Evolutionary conservation across 129 eudicot genomes (phyloP).

Genomic region (Pittosporum tobira): DNA sequence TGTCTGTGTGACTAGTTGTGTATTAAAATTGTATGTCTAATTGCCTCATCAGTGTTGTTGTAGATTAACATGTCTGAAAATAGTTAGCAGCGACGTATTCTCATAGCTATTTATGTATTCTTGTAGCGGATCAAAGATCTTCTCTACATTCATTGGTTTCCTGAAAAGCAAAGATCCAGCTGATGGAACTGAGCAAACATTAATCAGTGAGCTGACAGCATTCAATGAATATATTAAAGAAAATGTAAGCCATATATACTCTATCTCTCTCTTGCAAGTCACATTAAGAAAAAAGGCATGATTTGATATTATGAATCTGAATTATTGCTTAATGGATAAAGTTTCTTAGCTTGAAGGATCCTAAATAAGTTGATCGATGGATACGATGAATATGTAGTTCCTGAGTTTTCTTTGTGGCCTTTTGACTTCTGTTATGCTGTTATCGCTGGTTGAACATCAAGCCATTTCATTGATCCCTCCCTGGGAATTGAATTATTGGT

Average conservation of each 20-base stretch:
- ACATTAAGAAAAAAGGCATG: no score
- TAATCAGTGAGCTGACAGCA: constrained; percentile 56
- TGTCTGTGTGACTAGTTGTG: not conserved
- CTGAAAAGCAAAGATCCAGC: constrained; percentile 86
- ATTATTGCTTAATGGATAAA: not conserved
- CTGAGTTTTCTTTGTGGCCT: constrained; percentile 8
- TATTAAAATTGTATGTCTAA: not conserved
- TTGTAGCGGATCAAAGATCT: constrained; percentile 88
- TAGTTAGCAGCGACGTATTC: not conserved
- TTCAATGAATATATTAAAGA: constrained; percentile 67
- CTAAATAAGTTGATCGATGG: not conserved
- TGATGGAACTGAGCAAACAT: constrained; percentile 92
- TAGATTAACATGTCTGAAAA: not conserved
- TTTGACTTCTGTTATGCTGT: not conserved
- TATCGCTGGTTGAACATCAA: not conserved
- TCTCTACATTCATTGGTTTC: constrained; percentile 71
- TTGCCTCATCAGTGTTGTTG: not conserved
- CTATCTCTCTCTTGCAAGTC: not conserved
- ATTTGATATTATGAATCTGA: not conserved
- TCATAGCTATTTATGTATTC: constrained; percentile 9
- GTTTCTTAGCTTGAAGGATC: not conserved
- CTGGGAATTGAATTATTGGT: not conserved
- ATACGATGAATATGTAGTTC: not conserved
- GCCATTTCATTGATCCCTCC: not conserved
- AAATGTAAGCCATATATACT: constrained; percentile 47